A percentile compares a stretch with the other conserved stretches of the same genome.
Evolutionary conservation across 1,284 basidiomycete species (phyloP).

Genomic region (Rhodotorula sp.): DNA sequence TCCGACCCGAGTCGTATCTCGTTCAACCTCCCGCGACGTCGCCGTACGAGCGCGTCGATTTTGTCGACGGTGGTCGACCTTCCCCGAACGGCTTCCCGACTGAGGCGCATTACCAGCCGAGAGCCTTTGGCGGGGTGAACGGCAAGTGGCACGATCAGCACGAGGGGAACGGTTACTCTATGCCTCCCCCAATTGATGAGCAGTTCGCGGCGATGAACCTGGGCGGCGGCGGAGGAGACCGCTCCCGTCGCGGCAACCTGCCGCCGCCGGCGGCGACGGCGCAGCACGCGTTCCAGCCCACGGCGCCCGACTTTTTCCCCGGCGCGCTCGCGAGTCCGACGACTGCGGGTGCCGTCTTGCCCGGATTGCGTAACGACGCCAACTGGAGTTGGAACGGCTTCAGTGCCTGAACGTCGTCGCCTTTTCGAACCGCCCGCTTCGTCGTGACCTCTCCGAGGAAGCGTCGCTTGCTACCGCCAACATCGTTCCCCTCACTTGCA

Average conservation of each 20-base stretch:
- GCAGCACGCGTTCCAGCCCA: conserved; percentile 10
- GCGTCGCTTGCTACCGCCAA: neutral
- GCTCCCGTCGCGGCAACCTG: conserved; percentile 6
- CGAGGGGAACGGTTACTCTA: conserved; percentile 12
- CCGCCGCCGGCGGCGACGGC: conserved; percentile 15
- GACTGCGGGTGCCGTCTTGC: conserved; percentile 4
- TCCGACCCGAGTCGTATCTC: conserved; percentile 31
- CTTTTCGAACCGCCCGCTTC: neutral
- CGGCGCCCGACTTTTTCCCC: conserved; percentile 26
- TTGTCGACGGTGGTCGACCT: conserved; percentile 32
- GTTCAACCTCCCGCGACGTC: conserved; percentile 24
- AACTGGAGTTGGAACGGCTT: conserved; percentile 15
- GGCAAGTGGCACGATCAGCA: conserved; percentile 15
- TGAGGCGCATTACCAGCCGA: neutral
- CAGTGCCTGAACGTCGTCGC: neutral
- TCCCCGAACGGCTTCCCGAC: conserved; percentile 6
- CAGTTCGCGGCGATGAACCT: conserved; percentile 25
- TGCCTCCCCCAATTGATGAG: conserved; percentile 23
- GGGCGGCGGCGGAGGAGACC: neutral
- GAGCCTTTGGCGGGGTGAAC: neutral
- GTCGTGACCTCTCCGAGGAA: neutral
- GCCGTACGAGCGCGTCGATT: conserved; percentile 37
- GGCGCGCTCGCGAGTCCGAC: conserved; percentile 27
- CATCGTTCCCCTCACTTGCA: too few relatives aligned
- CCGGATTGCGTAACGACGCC: neutral